Base-by-base conservation (phyloP, 768 basidiomycete species). In the Cystobasidium ongulense region DNA sequence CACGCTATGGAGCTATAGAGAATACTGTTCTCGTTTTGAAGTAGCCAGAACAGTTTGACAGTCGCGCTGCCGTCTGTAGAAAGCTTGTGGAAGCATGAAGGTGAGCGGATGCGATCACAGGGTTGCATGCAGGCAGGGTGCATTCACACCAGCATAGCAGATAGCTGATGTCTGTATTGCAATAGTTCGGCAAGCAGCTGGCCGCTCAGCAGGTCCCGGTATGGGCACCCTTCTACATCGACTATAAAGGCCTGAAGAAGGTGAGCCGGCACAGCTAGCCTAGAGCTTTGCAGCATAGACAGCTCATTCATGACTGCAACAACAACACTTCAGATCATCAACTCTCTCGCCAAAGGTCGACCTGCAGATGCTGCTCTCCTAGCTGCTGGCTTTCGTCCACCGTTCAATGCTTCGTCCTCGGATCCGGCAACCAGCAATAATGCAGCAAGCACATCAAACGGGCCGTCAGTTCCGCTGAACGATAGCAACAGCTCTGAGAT, bases 131-230 rank as follows among this genome's bases (percentile, higher is more conserved):
- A 31, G n/a, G 43, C 43, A 13, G 43, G n/a, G 43, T 46, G 63
- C 33, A 64, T 17, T 64, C 25, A 38, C 23, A 35, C n/a, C 33
- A 33, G 15, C 23, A 18, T n/a, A n/a, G 38, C 3, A 59, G 8
- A 17, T 59, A 27, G 33, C 25, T 59, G 8, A 29, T 29, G 23
- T 15, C 7, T 46, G 11, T 53, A 8, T 31, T 67, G 17, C 33
- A 74, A 65, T 80, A 98, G 94, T 99, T 99, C 82, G 96, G 96
- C 78, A 99, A 99, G 84, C 90, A 92, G 75, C 92, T 99, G 75
- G 93, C 92, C 82, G 87, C 90, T 35, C 90, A 95, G 81, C 92
- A 96, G 84, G 88, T 97, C 68, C 93, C 95, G 64, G 95, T 94
- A 83, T 99, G 95, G 95, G 91, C 91, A 33, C 81, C 84, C 52